Evolutionary conservation across 2,329 filamentous ascomycete species (phyloP), one percentile per base, ranked within the genome.

Genomic region (Verticillium nubilum): DNA sequence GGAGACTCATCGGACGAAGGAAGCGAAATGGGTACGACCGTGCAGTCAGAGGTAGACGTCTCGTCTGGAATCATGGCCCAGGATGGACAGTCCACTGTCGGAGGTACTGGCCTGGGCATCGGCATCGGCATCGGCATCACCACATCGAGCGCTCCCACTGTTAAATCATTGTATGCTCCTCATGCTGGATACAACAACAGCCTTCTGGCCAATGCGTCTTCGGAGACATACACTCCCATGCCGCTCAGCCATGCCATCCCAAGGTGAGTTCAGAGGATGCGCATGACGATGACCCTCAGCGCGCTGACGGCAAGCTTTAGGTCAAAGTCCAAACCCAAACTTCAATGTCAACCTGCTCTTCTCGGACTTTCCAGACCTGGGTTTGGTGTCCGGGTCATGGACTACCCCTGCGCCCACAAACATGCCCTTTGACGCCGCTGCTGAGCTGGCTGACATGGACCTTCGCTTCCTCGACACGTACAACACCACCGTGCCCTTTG

Each of bases 381-480:
- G 50, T 17, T 19, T 59, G 9, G 27, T 42, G 1, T 54, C 31
- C 2, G 25, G 66, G 52, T 58, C 53, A 13, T 59, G 65, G 52
- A 65, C 64, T 2, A 61, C 62, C 10, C 56, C 62, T 19, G 54
- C 56, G 3, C 50, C 59, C 17, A 52, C 64, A 19, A 57, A 56
- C 5, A 62, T 66, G 37, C 62, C 59, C 19, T 59, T 66, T 28
- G 62, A 62, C 54, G 60, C 64, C 2, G 61, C 62, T 50, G 67
- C 68, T 26, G 68, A 70, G 10, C 63, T 73, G 1, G 69, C 70
- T 26, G 67, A 70, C 15, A 62, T 72, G 5, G 70, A 73, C 56
- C 62, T 73, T 1, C 63, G 64, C 12, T 73, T 73, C 29, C 64
- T 73, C 5, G 69, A 72, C 17, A 63, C 65, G 0, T 73, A 73